These are phyloP conservation scores for Exophiala aquamarina DNA, from an alignment of 2,329 filamentous ascomycete genomes.

Conservation along the genomic window DNA sequence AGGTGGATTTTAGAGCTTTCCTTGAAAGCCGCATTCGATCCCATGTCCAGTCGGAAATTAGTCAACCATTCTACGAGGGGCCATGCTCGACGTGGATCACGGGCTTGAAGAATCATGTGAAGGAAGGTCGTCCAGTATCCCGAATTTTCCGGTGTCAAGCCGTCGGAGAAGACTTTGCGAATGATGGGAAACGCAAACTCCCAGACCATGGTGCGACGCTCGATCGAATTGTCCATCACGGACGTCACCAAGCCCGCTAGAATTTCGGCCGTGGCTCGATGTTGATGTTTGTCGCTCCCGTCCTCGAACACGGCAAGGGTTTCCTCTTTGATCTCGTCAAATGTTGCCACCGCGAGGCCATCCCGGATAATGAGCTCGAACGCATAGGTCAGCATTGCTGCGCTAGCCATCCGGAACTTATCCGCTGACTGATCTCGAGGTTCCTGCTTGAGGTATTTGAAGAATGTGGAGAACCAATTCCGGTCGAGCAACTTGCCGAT, in stretches of 20 bases:
- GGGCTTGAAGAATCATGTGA: constrained; percentile 81
- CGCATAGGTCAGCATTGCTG: constrained; percentile 81
- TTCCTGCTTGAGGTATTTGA: constrained; percentile 94
- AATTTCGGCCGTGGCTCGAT: constrained; percentile 92
- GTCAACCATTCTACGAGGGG: constrained; percentile 81
- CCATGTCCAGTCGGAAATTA: constrained; percentile 87
- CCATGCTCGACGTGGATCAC: constrained; percentile 83
- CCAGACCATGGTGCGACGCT: constrained; percentile 78
- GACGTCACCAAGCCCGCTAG: constrained; percentile 80
- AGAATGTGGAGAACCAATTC: constrained; percentile 84
- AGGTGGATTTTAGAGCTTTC: constrained; percentile 95
- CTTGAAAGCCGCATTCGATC: constrained; percentile 96
- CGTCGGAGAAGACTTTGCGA: constrained; percentile 82
- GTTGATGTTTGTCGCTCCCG: constrained; percentile 95
- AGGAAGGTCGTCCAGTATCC: constrained; percentile 94
- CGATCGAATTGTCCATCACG: constrained; percentile 72
- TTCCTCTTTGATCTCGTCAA: constrained; percentile 85
- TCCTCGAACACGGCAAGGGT: constrained; percentile 79
- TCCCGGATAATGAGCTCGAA: constrained; percentile 83
- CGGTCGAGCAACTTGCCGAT: constrained; percentile 79
- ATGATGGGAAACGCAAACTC: constrained; percentile 87
- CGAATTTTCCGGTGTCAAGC: constrained; percentile 89
- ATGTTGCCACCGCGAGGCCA: constrained; percentile 72
- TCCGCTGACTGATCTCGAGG: constrained; percentile 79
- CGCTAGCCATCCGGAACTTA: constrained; percentile 84